Conservation (phyloP, 1,139 yeast genomes). For the Magnusiomyces ingens region DNA sequence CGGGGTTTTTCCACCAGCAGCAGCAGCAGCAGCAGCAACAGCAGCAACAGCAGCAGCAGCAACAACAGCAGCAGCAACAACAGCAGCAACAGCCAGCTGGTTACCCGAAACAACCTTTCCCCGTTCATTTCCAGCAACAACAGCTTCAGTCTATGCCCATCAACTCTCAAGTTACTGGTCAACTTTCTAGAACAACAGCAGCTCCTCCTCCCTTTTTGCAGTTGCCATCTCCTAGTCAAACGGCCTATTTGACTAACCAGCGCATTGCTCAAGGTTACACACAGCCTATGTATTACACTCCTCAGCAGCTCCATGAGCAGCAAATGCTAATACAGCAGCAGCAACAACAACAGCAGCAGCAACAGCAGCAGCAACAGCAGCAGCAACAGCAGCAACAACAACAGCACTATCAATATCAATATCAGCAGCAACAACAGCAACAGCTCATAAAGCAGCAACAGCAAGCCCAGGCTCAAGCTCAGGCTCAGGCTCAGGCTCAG, state of each 20-base stretch:
- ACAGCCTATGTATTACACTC: conserved; percentile 16
- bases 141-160: too few species aligned
- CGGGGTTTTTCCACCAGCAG: conserved; percentile 24
- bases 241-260: conserved; percentile 22
- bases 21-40: conserved; percentile 17
- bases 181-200: background rate
- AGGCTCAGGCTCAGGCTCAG: conserved; percentile 17
- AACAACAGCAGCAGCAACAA: conserved; percentile 13
- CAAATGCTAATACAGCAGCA: conserved; percentile 15
- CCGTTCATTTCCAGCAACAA: background rate
- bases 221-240: conserved; percentile 26
- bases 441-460: conserved; percentile 18
- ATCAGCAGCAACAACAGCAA: conserved; percentile 17
- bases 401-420: conserved; percentile 14
- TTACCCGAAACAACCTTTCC: background rate
- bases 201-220: conserved; percentile 23
- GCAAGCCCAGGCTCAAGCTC: conserved; percentile 12
- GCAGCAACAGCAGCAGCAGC: conserved; percentile 15
- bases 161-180: background rate
- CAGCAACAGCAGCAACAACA: conserved; percentile 14
- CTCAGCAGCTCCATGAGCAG: conserved; percentile 18
- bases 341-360: conserved; percentile 12
- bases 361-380: conserved; percentile 18
- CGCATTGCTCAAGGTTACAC: conserved; percentile 18
- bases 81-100: background rate